phyloP scores from a whole-genome alignment of 805 yeast species.

The Brettanomyces sp. region DNA sequence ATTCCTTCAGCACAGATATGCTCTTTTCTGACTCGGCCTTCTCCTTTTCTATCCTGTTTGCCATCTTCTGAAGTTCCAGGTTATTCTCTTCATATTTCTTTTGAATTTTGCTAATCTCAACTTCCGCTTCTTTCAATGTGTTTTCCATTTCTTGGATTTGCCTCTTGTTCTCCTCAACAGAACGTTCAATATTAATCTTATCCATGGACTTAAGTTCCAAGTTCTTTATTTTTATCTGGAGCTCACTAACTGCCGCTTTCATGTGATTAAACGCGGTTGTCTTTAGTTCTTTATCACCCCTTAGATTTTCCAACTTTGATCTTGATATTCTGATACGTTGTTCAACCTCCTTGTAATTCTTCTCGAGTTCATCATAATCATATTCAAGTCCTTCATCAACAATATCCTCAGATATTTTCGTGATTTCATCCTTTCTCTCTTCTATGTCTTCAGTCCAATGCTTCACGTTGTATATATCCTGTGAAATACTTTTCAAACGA shows the following conservation, averaged over 20 bases:
- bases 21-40: constrained; percentile 2
- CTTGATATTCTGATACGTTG: constrained; percentile 33
- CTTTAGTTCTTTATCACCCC: constrained; percentile 34
- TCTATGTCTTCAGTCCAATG: constrained; percentile 4
- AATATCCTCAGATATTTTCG: constrained; percentile 2
- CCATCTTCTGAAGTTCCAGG: neutral
- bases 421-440: constrained; percentile 6
- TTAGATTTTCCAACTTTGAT: constrained; percentile 19
- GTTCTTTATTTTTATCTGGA: constrained; percentile 40
- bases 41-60: constrained; percentile 1
- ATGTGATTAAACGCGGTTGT: constrained; percentile 35
- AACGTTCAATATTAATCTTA: constrained; percentile 28
- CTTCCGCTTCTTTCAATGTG: neutral
- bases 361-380: constrained; percentile 39
- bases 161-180: constrained; percentile 28
- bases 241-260: constrained; percentile 45
- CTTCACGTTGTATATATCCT: constrained; percentile 4
- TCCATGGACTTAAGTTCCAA: constrained; percentile 44
- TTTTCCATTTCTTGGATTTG: constrained; percentile 5
- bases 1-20: constrained; percentile 29
- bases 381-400: constrained; percentile 17
- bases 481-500: constrained; percentile 4
- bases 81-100: constrained; percentile 1
- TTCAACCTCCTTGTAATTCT: constrained; percentile 28
- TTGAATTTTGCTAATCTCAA: constrained; percentile 1